Percentiles rank a stretch among this genome's conserved stretches.
phyloP scores from a whole-genome alignment of 2,329 filamentous ascomycete species.

The Penicillium sp. region DNA sequence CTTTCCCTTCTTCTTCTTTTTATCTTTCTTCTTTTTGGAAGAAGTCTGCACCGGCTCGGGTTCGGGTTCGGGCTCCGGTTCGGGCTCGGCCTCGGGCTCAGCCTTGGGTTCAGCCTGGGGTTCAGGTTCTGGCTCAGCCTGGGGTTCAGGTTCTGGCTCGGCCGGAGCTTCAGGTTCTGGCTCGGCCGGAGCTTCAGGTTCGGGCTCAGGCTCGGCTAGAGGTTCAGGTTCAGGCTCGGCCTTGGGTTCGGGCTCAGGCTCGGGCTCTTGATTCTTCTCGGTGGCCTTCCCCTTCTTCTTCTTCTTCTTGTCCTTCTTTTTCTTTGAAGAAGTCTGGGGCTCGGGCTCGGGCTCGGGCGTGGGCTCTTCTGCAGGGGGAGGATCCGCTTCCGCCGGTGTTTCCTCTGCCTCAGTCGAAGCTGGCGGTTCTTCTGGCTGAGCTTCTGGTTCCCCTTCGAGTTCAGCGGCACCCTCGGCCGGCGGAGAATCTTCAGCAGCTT shows the following conservation, averaged over 20 bases:
- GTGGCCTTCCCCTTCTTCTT: too few species aligned
- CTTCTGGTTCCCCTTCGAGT: background rate
- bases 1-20: constrained; percentile 8
- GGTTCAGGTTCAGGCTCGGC: too few species aligned
- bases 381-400: constrained; percentile 8
- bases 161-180: background rate
- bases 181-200: too few species aligned
- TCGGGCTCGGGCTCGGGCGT: background rate
- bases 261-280: too few species aligned
- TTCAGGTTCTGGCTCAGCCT: too few species aligned
- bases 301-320: background rate
- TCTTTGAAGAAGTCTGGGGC: background rate
- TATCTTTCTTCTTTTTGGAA: constrained; percentile 13
- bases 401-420: constrained; percentile 6
- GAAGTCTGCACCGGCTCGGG: background rate
- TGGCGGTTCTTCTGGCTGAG: constrained; percentile 10
- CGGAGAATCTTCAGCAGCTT: constrained; percentile 1
- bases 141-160: too few species aligned
- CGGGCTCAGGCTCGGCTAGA: background rate
- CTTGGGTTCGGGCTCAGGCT: background rate
- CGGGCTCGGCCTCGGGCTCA: background rate
- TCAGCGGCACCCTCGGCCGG: background rate
- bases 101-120: too few species aligned
- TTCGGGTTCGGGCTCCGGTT: background rate
- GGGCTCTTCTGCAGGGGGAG: background rate